These are phyloP conservation scores for Saccharomyces pastorianus DNA, from an alignment of 1,139 yeast genomes.

Conservation along the genomic window DNA sequence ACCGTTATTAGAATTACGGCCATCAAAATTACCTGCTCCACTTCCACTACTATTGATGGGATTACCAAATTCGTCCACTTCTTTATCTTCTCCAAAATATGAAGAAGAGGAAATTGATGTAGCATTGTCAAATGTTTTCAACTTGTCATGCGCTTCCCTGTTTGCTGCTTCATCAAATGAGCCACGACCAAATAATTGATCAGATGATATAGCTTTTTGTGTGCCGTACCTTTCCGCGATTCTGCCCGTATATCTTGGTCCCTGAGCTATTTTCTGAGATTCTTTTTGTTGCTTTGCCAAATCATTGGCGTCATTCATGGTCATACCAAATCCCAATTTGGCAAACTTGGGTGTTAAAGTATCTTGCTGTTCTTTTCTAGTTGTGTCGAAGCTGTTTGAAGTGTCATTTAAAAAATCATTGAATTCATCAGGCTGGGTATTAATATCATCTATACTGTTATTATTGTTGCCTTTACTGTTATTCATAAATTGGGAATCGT, in stretches of 20 bases:
- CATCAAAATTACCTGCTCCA: slow-evolving; percentile 6
- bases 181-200: slow-evolving; percentile 87
- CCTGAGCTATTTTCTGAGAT: slow-evolving; percentile 35
- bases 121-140: slow-evolving; percentile 77
- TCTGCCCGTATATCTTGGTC: slow-evolving; percentile 53
- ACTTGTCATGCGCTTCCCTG: slow-evolving; percentile 68
- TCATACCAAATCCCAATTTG: slow-evolving; percentile 80
- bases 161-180: slow-evolving; percentile 71
- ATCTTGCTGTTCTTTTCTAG: slow-evolving; percentile 2
- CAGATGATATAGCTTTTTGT: slow-evolving; percentile 93
- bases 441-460: slow-evolving; percentile 2
- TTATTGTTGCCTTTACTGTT: slow-evolving; percentile 4
- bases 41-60: slow-evolving; percentile 19
- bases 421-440: slow-evolving; percentile 11
- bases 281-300: slow-evolving; percentile 37
- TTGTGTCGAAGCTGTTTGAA: not conserved
- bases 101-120: slow-evolving; percentile 84
- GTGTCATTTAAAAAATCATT: slow-evolving; percentile 8
- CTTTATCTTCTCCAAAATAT: slow-evolving; percentile 83
- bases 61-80: slow-evolving; percentile 31
- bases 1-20: slow-evolving; percentile 14
- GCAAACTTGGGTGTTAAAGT: slow-evolving; percentile 62
- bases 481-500: slow-evolving; percentile 1
- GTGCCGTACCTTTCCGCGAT: slow-evolving; percentile 71
- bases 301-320: slow-evolving; percentile 42